Evolutionary conservation across 164 flowering plant genomes (phyloP).

Genomic region (Stephania japonica): DNA sequence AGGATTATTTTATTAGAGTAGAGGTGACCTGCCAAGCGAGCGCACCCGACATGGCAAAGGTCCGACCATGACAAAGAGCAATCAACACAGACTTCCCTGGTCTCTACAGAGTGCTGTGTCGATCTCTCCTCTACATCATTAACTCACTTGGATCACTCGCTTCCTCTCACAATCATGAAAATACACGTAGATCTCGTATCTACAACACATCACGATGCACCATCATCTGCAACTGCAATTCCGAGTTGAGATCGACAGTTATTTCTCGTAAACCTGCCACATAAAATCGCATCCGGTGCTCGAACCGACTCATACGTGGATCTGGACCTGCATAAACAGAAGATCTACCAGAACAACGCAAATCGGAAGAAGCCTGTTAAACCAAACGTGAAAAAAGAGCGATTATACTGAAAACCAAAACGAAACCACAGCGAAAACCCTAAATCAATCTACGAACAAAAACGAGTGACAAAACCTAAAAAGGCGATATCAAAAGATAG

Average conservation of each 20-base stretch:
- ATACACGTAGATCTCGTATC: no score
- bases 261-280: no score
- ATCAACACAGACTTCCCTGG: neutral
- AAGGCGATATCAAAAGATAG: neutral
- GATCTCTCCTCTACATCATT: neutral
- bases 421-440: no score
- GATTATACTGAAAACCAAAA: no score
- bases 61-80: slow-evolving; percentile 16
- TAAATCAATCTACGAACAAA: no score
- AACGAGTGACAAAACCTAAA: no score
- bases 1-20: neutral
- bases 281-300: no score
- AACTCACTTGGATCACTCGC: no score
- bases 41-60: slow-evolving; percentile 96
- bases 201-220: neutral
- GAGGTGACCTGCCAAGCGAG: slow-evolving; percentile 78
- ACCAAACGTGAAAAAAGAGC: no score
- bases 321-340: neutral
- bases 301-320: neutral
- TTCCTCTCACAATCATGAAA: neutral
- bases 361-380: no score
- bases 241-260: no score
- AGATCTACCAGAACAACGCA: neutral
- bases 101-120: neutral
- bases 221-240: neutral